Conservation (phyloP, 805 yeast species). For the Monosporozyma yasuniensis region DNA sequence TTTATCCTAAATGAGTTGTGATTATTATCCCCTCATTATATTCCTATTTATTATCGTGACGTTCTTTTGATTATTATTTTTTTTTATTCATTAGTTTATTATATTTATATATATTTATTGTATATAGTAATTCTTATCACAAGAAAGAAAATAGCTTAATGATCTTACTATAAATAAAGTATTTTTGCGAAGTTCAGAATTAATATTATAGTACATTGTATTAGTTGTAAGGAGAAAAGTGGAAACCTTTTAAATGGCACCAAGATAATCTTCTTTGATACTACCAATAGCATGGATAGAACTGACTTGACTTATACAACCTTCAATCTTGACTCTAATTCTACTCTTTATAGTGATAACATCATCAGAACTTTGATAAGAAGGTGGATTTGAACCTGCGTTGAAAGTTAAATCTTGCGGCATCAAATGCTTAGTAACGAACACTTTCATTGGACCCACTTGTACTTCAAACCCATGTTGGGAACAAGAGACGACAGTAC, state of each 20-base stretch:
- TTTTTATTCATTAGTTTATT: constrained; percentile 1
- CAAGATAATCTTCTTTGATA: constrained; percentile 94
- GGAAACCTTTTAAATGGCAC: constrained; percentile 43
- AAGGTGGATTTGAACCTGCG: constrained; percentile 97
- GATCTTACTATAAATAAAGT: neutral
- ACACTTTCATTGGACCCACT: constrained; percentile 93
- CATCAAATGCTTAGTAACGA: constrained; percentile 88
- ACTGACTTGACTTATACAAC: constrained; percentile 95
- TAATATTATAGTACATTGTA: neutral
- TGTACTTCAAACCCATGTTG: constrained; percentile 96
- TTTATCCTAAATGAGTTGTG: constrained; percentile 8
- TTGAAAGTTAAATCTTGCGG: constrained; percentile 91
- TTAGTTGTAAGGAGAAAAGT: neutral
- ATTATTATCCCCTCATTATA: neutral
- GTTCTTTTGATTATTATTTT: neutral
- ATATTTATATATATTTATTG: neutral
- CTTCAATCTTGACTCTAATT: constrained; percentile 90
- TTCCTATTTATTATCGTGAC: neutral
- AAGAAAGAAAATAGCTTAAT: neutral
- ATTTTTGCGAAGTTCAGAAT: neutral
- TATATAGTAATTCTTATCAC: constrained; percentile 1
- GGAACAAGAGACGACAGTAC: constrained; percentile 86
- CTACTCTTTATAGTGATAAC: constrained; percentile 89
- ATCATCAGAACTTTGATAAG: constrained; percentile 91
- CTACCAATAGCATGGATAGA: constrained; percentile 96